These are phyloP conservation scores for Imleria badia DNA, from an alignment of 768 basidiomycete species.

Conservation along the genomic window DNA sequence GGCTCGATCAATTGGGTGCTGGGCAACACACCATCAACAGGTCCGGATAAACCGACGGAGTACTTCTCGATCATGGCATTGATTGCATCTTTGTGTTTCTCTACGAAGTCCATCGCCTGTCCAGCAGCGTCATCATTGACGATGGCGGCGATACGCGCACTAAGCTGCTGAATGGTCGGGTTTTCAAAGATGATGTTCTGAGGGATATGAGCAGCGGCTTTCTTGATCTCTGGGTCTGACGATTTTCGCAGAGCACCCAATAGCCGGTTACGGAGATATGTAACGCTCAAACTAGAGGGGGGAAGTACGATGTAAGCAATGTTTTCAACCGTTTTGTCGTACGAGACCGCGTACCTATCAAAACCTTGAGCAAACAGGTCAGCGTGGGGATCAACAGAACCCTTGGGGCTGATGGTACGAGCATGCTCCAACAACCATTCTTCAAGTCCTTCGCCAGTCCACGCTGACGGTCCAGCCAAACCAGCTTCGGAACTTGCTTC, in stretches of 20 bases:
- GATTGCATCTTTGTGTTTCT: conserved; percentile 26
- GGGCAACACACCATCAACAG: conserved; percentile 8
- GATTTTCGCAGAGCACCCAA: conserved; percentile 32
- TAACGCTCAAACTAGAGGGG: conserved; percentile 31
- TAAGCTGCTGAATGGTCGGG: conserved; percentile 40
- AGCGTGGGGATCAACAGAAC: conserved; percentile 1
- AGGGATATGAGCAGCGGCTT: conserved; percentile 26
- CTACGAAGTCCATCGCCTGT: background rate
- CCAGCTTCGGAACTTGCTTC: conserved; percentile 25
- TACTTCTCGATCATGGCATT: conserved; percentile 44
- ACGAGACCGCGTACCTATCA: conserved; percentile 32
- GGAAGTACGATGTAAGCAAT: background rate
- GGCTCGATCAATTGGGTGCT: conserved; percentile 2
- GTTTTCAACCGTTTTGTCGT: background rate
- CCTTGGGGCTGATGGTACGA: conserved; percentile 7
- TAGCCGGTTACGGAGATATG: conserved; percentile 27
- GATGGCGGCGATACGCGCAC: conserved; percentile 19
- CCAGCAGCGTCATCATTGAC: background rate
- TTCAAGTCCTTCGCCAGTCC: conserved; percentile 21
- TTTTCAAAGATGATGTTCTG: conserved; percentile 37
- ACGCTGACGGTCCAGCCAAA: conserved; percentile 22
- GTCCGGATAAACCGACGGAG: conserved; percentile 17
- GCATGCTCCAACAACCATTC: conserved; percentile 32
- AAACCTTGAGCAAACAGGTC: conserved; percentile 38
- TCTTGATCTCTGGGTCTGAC: conserved; percentile 26